Conservation (phyloP, 352 stramenopile species). For the Aphanomyces stellatus region DNA sequence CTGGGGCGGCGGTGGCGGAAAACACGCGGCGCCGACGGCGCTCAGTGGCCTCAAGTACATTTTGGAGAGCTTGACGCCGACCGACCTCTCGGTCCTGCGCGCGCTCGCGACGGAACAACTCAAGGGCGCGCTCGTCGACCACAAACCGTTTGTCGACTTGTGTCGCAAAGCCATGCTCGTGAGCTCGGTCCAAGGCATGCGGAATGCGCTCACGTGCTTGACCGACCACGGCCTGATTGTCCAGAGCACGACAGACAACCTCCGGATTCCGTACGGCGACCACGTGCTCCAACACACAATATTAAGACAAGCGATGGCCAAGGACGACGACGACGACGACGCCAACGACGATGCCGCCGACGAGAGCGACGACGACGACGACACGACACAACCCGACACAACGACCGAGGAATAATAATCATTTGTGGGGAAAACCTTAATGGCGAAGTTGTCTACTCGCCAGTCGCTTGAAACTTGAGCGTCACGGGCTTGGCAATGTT, state of each 20-base stretch:
- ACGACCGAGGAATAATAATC: background rate
- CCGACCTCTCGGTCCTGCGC: slow-evolving; percentile 38
- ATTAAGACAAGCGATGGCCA: background rate
- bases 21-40: slow-evolving; percentile 25
- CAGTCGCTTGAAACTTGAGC: slow-evolving; percentile 56
- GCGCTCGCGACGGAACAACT: slow-evolving; percentile 12
- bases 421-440: background rate
- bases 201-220: slow-evolving; percentile 5
- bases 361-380: background rate
- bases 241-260: background rate
- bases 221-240: slow-evolving; percentile 10
- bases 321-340: background rate
- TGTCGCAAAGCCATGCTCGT: slow-evolving; percentile 15
- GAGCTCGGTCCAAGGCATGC: slow-evolving; percentile 5
- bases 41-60: slow-evolving; percentile 50
- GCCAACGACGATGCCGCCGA: background rate
- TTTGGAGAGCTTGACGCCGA: slow-evolving; percentile 50
- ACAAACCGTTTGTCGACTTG: slow-evolving; percentile 7
- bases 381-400: too few species aligned
- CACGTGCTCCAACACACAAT: slow-evolving; percentile 16
- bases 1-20: slow-evolving; percentile 31
- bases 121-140: background rate
- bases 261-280: slow-evolving; percentile 17
- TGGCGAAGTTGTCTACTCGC: background rate
- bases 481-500: slow-evolving; percentile 67